Conservation (phyloP, 306 rosid species). For the Dryas octopetala region DNA sequence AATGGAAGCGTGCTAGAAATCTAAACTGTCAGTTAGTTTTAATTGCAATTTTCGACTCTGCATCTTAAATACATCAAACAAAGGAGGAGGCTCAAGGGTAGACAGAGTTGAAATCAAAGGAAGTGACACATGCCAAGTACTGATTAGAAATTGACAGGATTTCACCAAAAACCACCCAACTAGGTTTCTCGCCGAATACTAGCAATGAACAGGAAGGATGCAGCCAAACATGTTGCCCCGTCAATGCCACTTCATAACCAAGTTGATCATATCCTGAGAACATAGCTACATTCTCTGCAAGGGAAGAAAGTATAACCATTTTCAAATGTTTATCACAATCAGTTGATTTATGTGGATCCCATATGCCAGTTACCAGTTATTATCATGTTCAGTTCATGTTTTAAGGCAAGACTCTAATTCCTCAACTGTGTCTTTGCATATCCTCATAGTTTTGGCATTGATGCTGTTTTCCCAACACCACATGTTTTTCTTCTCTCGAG, state of each 20-base stretch:
- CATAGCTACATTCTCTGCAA: slow-evolving; percentile 90
- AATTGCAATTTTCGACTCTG: slow-evolving; percentile 51
- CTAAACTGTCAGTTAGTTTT: too few relatives aligned
- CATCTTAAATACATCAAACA: slow-evolving; percentile 61
- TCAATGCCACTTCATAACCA: slow-evolving; percentile 88
- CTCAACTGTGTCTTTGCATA: slow-evolving; percentile 72
- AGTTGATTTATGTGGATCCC: slow-evolving; percentile 59
- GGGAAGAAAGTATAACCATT: slow-evolving; percentile 74
- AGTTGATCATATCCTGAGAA: slow-evolving; percentile 71
- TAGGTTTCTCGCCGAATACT: slow-evolving; percentile 76
- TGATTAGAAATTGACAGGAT: slow-evolving; percentile 62
- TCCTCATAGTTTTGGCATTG: slow-evolving; percentile 89
- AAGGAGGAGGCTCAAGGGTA: slow-evolving; percentile 56
- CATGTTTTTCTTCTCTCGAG: slow-evolving; percentile 47
- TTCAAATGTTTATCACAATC: slow-evolving; percentile 52
- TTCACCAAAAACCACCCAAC: slow-evolving; percentile 91
- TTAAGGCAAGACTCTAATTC: slow-evolving; percentile 76
- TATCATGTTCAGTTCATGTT: slow-evolving; percentile 53
- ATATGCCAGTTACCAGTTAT: slow-evolving; percentile 64
- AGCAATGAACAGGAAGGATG: slow-evolving; percentile 93
- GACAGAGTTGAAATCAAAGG: slow-evolving; percentile 55
- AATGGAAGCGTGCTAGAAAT: too few relatives aligned
- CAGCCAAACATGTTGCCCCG: slow-evolving; percentile 69
- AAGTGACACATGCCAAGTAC: slow-evolving; percentile 76
- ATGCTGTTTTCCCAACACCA: slow-evolving; percentile 99